Evolutionary conservation across 2,329 filamentous ascomycete genomes (phyloP), one percentile per base, ranked within the genome.

Genomic region (Pseudocercospora eumusae): DNA sequence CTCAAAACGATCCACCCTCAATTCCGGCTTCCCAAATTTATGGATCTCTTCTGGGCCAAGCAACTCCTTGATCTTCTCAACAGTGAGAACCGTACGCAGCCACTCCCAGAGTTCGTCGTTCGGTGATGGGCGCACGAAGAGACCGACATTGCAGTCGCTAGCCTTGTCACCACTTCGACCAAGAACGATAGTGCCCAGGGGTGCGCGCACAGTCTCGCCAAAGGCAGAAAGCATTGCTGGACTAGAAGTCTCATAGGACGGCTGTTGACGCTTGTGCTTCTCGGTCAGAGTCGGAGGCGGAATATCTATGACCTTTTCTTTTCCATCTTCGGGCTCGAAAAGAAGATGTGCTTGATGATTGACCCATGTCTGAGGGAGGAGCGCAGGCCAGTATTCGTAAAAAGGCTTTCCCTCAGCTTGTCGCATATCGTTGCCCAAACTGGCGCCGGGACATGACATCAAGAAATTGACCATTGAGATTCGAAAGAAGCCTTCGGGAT

Each of bases 41-140:
- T 66, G 65, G 23, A 66, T 28, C 61, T 64, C 71, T 25, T 73
- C 71, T 7, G 63, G 61, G 3, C 65, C 69, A 25, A 74, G 54
- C 45, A 74, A 54, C 50, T 68, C 61, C 18, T 58, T 61, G 56
- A 73, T 62, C 55, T 64, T 68, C 23, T 59, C 60, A 11, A 60
- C 57, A 4, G 67, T 69, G 44, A 73, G 47, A 11, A 70, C 47
- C 2, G 65, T 64, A 5, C 66, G 62, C 5, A 74, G 62, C 71
- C 71, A 74, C n/a, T 68, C 60, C 59, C 65, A 74, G 21, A 69
- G 66, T 20, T 69, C 67, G 2, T 63, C 53, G 7, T 56, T 64
- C 4, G 74, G 74, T 27, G 59, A 61, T 9, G 42, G 42, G 2
- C 59, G 40, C 4, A 80, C 77, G 60, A 79, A 83, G 62, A 74